Conservation (phyloP, 2,329 filamentous ascomycete genomes). For the Aspergillus brunneoviolaceus region DNA sequence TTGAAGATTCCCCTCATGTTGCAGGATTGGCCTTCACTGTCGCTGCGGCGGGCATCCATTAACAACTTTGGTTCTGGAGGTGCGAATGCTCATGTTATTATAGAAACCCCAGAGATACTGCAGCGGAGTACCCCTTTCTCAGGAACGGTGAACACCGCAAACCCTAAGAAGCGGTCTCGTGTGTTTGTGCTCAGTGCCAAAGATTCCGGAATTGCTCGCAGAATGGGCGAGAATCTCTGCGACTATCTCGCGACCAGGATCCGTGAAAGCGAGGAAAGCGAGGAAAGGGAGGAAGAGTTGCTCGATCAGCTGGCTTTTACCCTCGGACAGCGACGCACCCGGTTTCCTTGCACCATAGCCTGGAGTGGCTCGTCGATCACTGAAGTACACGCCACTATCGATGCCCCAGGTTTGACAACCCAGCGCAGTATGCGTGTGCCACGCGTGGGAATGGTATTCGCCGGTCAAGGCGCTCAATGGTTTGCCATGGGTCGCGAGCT, state of each 20-base stretch:
- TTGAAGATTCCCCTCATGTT: not conserved
- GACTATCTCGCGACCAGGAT: not conserved
- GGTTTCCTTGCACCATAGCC: no score
- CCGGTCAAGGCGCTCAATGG: constrained; percentile 35
- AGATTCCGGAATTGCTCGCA: not conserved
- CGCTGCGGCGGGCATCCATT: constrained; percentile 3
- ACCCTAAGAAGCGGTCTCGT: not conserved
- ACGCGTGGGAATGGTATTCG: constrained; percentile 27
- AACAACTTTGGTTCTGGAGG: constrained; percentile 8
- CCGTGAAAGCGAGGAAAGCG: no score
- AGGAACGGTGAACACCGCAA: no score
- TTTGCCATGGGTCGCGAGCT: constrained; percentile 28
- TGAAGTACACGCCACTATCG: no score
- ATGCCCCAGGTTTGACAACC: not conserved
- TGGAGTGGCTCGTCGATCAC: no score
- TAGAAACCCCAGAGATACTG: not conserved
- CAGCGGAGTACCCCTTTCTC: not conserved
- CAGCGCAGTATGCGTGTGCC: constrained; percentile 1
- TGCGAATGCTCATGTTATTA: constrained; percentile 6
- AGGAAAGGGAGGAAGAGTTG: no score
- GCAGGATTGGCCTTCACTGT: not conserved
- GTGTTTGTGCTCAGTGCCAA: not conserved
- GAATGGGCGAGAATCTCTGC: not conserved
- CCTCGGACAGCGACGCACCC: not conserved
- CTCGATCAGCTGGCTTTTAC: not conserved